phyloP scores from a whole-genome alignment of 257 asterid species.

The Nicotiana paniculata region DNA sequence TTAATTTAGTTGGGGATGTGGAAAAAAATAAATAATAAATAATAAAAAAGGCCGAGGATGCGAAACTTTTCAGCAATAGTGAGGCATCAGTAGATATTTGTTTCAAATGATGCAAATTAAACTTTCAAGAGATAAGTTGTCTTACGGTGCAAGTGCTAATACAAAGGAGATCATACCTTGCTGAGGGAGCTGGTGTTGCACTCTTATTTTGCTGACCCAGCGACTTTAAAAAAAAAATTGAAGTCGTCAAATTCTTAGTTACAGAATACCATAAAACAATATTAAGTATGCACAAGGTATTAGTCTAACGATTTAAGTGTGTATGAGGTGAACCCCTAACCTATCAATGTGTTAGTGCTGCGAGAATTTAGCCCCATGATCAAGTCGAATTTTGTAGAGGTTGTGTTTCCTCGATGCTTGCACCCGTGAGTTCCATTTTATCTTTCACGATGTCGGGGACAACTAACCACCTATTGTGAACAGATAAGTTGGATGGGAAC shows the following conservation, averaged over 20 bases:
- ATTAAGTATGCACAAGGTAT: background rate
- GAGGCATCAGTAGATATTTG: background rate
- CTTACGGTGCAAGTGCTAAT: background rate
- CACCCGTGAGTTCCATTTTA: background rate
- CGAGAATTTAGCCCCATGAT: background rate
- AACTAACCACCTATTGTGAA: background rate
- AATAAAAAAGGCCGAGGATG: background rate
- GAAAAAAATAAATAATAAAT: background rate
- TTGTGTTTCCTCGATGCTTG: background rate
- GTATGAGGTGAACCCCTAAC: background rate
- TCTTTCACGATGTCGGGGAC: background rate
- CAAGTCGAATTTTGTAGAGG: background rate
- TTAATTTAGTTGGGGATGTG: background rate
- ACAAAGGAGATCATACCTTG: constrained; percentile 33
- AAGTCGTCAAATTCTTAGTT: background rate
- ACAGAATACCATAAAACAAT: background rate
- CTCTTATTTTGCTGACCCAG: constrained; percentile 25
- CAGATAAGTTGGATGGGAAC: background rate
- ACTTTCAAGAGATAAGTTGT: background rate
- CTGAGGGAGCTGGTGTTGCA: constrained; percentile 26
- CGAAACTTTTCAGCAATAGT: background rate
- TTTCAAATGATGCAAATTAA: background rate
- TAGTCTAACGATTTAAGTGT: background rate
- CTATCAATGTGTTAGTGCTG: background rate
- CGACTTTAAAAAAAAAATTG: constrained; percentile 22